phyloP scores from a whole-genome alignment of 805 yeast genomes.

The Vanderwaltozyma yarrowii region DNA sequence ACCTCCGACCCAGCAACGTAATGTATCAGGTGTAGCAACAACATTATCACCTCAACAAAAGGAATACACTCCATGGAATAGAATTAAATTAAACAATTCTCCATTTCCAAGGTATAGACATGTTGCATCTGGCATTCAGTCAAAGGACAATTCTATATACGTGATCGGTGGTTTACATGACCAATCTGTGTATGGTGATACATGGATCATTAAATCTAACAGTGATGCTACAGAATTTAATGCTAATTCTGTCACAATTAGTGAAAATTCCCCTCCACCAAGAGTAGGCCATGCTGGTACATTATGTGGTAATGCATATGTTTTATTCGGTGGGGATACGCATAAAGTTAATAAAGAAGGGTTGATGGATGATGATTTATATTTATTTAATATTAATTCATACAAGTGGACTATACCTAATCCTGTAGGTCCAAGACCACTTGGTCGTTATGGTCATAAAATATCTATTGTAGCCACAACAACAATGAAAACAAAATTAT shows the following conservation, averaged over 20 bases:
- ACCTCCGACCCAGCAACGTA: constrained; percentile 22
- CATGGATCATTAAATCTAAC: constrained; percentile 65
- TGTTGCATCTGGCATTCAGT: constrained; percentile 65
- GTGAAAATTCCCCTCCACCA: constrained; percentile 82
- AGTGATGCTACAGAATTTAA: constrained; percentile 31
- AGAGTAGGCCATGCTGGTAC: constrained; percentile 94
- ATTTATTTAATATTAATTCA: constrained; percentile 72
- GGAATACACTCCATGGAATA: constrained; percentile 51
- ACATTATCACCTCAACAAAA: constrained; percentile 13
- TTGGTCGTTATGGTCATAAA: constrained; percentile 92
- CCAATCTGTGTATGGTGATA: constrained; percentile 86
- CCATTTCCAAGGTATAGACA: constrained; percentile 96
- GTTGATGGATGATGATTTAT: constrained; percentile 79
- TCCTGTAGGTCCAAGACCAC: constrained; percentile 66
- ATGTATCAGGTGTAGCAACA: constrained; percentile 23
- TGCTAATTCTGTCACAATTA: constrained; percentile 51
- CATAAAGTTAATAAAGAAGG: constrained; percentile 67
- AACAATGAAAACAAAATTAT: constrained; percentile 50
- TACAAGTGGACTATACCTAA: constrained; percentile 72
- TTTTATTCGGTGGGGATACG: constrained; percentile 95
- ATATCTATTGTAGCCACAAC: constrained; percentile 62
- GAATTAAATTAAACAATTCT: constrained; percentile 52
- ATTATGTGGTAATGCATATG: constrained; percentile 88
- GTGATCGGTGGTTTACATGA: constrained; percentile 95
- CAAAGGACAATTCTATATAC: constrained; percentile 72